Evolutionary conservation across 2,329 filamentous ascomycete genomes (phyloP).

Genomic region (Alternaria arborescens): DNA sequence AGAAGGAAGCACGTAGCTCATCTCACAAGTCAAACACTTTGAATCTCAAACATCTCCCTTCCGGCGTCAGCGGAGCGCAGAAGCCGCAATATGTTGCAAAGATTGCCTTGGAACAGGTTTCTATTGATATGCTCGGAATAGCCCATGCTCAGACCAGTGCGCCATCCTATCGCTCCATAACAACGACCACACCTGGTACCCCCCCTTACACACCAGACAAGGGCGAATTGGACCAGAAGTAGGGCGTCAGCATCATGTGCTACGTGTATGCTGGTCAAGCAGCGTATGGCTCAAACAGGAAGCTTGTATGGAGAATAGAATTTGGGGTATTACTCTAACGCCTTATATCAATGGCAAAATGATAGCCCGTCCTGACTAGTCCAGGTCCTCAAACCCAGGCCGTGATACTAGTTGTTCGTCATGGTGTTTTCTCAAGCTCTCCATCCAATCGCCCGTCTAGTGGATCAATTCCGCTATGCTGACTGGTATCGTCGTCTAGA

Average conservation of each 20-base stretch:
- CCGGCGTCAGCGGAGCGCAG: background rate
- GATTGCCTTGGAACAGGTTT: background rate
- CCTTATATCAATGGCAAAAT: background rate
- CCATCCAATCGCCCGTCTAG: background rate
- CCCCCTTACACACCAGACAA: background rate
- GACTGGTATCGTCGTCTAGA: slow-evolving; percentile 1
- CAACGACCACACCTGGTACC: background rate
- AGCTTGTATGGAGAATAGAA: background rate
- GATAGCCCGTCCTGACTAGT: background rate
- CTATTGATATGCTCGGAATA: background rate
- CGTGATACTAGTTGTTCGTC: background rate
- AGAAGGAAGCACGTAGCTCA: background rate
- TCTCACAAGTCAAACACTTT: background rate
- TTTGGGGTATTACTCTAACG: slow-evolving; percentile 7
- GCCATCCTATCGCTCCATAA: background rate
- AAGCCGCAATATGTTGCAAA: background rate
- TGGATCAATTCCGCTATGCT: background rate
- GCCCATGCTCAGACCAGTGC: background rate
- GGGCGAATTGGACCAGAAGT: background rate
- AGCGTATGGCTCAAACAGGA: background rate
- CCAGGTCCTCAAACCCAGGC: slow-evolving; percentile 3
- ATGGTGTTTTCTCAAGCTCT: background rate
- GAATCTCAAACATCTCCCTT: background rate
- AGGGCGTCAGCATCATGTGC: background rate
- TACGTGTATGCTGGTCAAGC: background rate